These are phyloP conservation scores for Ceratobasidium papillatum DNA, from an alignment of 1,284 basidiomycete species.

Conservation along the genomic window DNA sequence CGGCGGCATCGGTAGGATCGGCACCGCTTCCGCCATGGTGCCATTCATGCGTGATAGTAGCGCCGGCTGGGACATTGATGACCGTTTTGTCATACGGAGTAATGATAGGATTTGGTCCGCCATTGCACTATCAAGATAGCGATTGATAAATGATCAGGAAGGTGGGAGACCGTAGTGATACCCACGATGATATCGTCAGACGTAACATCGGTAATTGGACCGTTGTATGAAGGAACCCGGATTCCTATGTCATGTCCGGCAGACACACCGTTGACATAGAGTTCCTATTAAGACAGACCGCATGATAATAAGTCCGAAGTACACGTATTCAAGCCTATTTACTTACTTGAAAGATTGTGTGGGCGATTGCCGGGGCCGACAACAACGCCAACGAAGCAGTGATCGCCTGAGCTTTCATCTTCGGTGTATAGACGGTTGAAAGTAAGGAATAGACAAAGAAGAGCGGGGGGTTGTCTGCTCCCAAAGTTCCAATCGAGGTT, in stretches of 20 bases:
- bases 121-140: constrained; percentile 40
- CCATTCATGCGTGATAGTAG: constrained; percentile 41
- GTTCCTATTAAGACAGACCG: constrained; percentile 12
- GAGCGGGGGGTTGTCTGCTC: too few species aligned
- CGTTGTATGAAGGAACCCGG: constrained; percentile 38
- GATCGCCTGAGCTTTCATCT: constrained; percentile 31
- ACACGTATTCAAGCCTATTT: background rate
- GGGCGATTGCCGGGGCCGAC: constrained; percentile 38
- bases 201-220: constrained; percentile 43
- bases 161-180: too few species aligned
- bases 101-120: constrained; percentile 42
- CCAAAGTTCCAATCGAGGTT: too few species aligned
- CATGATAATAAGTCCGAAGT: background rate
- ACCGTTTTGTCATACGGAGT: constrained; percentile 42
- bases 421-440: constrained; percentile 35
- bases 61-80: constrained; percentile 43
- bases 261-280: constrained; percentile 31
- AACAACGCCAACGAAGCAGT: constrained; percentile 32
- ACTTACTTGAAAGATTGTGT: constrained; percentile 43
- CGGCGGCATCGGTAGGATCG: constrained; percentile 37
- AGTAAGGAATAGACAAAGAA: background rate
- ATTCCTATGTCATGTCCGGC: constrained; percentile 21
- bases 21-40: constrained; percentile 37
- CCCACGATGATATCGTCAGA: constrained; percentile 39
- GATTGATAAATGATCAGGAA: background rate